Evolutionary conservation across 1,284 basidiomycete species (phyloP), one percentile per base, ranked within the genome.

Genomic region (Fistulinella cinereoalba): DNA sequence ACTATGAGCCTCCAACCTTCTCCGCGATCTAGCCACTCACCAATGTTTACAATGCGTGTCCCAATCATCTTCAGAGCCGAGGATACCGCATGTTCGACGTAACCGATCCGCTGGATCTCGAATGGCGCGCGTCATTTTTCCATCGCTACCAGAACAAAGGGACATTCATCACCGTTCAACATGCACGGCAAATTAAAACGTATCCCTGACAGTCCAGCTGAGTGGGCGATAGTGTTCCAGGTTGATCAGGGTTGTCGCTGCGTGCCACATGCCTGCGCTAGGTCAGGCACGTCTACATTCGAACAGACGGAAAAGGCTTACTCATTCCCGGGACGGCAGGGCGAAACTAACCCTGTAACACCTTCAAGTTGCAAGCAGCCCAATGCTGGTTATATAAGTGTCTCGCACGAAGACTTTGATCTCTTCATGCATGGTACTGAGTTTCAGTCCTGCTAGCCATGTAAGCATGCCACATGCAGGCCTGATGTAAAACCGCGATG

Each of bases 321-420:
- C 61, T 66, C 61, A 63, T 63, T 36, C 65, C 65, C 4, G 62
- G 62, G 29, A 65, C 56, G 2, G 68, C 67, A 15, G 74, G 73
- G 44, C 64, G 57, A 15, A 52, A 50, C 22, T 60, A 63, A 2
- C 51, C 59, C 21, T 61, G 56, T 36, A 77, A 53, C 0, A 62
- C 64, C 32, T 65, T 53, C n/a, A n/a, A n/a, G 15, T 74, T 70
- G 44, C 74, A 73, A 15, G 60, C 53, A 33, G 59, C 49, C 50
- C 68, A 51, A 13, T 65, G 66, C 37, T 47, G 61, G 18, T 64
- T 65, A 62, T 59, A 33, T 66, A 66, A 43, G 66, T 66, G 23
- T 61, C 49, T 28, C 21, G 47, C 12, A 67, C 41, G n/a, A 19
- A 19, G 19, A 27, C 27, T 31, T 41, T 63, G 44, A 63, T 64